Percentiles rank a stretch among this genome's conserved stretches.
Evolutionary conservation across 2,329 filamentous ascomycete genomes (phyloP).

Genomic region (Fusarium sp.): DNA sequence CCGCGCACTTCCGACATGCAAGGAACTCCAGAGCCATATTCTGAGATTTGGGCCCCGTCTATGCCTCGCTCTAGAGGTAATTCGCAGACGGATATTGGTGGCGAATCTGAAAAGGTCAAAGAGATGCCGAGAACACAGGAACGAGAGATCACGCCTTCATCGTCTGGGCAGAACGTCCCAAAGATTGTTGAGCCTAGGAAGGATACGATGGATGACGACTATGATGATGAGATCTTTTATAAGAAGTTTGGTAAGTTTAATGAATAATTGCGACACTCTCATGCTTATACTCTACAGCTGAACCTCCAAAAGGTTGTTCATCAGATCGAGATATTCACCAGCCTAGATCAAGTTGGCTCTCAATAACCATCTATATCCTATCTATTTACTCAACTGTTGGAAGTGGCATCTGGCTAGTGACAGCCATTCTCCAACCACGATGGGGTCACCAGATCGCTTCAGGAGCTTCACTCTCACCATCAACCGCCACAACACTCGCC

Average conservation of each 20-base stretch:
- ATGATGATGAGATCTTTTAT: slow-evolving; percentile 48
- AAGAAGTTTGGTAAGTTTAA: slow-evolving; percentile 47
- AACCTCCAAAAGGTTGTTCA: slow-evolving; percentile 50
- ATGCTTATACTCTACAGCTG: slow-evolving; percentile 26
- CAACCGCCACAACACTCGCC: slow-evolving; percentile 74
- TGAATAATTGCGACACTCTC: background rate
- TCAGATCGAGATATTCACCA: slow-evolving; percentile 49
- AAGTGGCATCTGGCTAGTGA: slow-evolving; percentile 73
- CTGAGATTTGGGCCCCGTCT: slow-evolving; percentile 39
- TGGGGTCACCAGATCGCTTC: slow-evolving; percentile 69
- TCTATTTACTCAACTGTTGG: slow-evolving; percentile 72
- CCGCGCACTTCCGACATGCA: slow-evolving; percentile 13
- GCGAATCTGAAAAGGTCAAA: slow-evolving; percentile 1
- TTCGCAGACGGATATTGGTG: background rate
- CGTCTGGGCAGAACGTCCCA: slow-evolving; percentile 2
- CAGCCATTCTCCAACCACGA: slow-evolving; percentile 70
- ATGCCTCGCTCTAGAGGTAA: slow-evolving; percentile 29
- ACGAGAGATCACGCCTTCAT: slow-evolving; percentile 2
- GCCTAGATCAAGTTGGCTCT: slow-evolving; percentile 59
- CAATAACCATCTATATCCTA: slow-evolving; percentile 57
- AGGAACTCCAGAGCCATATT: slow-evolving; percentile 31
- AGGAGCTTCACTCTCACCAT: slow-evolving; percentile 65
- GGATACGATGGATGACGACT: slow-evolving; percentile 38
- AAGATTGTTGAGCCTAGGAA: slow-evolving; percentile 27
- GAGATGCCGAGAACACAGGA: slow-evolving; percentile 12